Evolutionary conservation across 257 asterid genomes (phyloP).

Genomic region (Dorcoceras hygrometricum): DNA sequence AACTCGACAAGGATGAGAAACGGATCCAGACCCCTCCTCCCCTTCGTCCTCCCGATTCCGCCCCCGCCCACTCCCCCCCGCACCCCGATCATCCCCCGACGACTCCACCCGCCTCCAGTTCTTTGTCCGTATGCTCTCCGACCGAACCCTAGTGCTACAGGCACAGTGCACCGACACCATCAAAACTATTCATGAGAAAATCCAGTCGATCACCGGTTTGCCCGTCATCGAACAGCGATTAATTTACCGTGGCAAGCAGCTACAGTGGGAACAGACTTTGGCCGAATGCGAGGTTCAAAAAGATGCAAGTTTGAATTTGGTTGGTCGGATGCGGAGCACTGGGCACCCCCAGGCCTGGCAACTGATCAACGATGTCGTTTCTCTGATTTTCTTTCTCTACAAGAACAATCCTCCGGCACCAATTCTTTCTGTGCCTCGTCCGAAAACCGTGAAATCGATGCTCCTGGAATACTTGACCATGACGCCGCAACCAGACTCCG

Average conservation of each 20-base stretch:
- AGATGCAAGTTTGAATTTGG: slow-evolving; percentile 60
- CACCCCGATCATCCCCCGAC: slow-evolving; percentile 19
- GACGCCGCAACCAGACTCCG: slow-evolving; percentile 28
- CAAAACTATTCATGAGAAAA: slow-evolving; percentile 49
- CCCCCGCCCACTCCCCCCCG: slow-evolving; percentile 27
- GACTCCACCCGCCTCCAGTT: slow-evolving; percentile 51
- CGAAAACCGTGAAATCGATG: slow-evolving; percentile 35
- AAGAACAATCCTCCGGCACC: slow-evolving; percentile 31
- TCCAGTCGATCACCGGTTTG: slow-evolving; percentile 49
- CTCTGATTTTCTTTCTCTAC: slow-evolving; percentile 36
- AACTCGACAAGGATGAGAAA: slow-evolving; percentile 56
- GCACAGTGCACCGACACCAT: slow-evolving; percentile 60
- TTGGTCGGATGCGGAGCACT: slow-evolving; percentile 80
- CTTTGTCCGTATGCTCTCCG: slow-evolving; percentile 70
- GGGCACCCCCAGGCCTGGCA: slow-evolving; percentile 82
- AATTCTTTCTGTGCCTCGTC: neutral
- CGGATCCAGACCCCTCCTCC: slow-evolving; percentile 46
- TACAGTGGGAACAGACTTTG: slow-evolving; percentile 69
- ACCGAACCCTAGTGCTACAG: slow-evolving; percentile 55
- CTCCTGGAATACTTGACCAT: slow-evolving; percentile 41
- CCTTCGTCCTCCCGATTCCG: slow-evolving; percentile 39
- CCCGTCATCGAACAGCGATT: slow-evolving; percentile 66
- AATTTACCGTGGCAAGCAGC: slow-evolving; percentile 71
- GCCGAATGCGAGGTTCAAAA: slow-evolving; percentile 48
- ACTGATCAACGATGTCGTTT: slow-evolving; percentile 53